Percentiles rank a stretch among this genome's conserved stretches.
These are phyloP conservation scores for Hypoxylon perforatum DNA, from an alignment of 495 filamentous ascomycete species.

Conservation along the genomic window DNA sequence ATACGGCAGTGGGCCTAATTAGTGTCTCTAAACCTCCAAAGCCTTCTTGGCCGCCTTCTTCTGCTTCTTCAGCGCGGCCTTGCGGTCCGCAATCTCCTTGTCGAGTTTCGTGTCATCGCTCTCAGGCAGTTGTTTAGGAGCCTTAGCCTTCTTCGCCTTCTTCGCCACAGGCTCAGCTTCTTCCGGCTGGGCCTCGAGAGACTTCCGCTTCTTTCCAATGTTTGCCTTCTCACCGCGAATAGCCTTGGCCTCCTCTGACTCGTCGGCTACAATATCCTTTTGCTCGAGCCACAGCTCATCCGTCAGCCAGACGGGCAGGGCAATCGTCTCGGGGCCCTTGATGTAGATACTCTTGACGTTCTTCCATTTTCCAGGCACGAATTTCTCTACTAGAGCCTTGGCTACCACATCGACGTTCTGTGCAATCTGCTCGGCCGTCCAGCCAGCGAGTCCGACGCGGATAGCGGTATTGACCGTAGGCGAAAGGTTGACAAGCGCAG, in stretches of 20 bases:
- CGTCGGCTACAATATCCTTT: conserved; percentile 75
- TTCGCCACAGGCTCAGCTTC: conserved; percentile 57
- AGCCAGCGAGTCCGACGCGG: conserved; percentile 76
- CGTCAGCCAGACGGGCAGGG: conserved; percentile 91
- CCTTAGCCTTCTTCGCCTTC: conserved; percentile 63
- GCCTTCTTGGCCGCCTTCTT: conserved; percentile 70
- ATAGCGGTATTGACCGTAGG: conserved; percentile 73
- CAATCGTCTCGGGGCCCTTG: conserved; percentile 82
- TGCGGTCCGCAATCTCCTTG: conserved; percentile 67
- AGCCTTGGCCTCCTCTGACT: conserved; percentile 60
- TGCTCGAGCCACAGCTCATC: conserved; percentile 90
- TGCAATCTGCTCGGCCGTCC: conserved; percentile 76
- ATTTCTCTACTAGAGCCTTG: conserved; percentile 74
- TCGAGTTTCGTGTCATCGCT: conserved; percentile 67
- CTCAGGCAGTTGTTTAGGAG: conserved; percentile 56
- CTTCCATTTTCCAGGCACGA: conserved; percentile 84
- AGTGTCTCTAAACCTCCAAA: conserved; percentile 49
- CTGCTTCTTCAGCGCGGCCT: conserved; percentile 69
- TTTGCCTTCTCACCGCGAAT: conserved; percentile 64
- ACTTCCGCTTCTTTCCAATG: conserved; percentile 75
- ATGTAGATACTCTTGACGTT: conserved; percentile 85
- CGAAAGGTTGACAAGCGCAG: conserved; percentile 78
- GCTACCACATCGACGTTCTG: conserved; percentile 83
- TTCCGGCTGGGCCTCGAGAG: conserved; percentile 46
- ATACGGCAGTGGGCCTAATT: conserved; percentile 9